phyloP scores from a whole-genome alignment of 1,284 basidiomycete genomes.

The Sparassis latifolia region DNA sequence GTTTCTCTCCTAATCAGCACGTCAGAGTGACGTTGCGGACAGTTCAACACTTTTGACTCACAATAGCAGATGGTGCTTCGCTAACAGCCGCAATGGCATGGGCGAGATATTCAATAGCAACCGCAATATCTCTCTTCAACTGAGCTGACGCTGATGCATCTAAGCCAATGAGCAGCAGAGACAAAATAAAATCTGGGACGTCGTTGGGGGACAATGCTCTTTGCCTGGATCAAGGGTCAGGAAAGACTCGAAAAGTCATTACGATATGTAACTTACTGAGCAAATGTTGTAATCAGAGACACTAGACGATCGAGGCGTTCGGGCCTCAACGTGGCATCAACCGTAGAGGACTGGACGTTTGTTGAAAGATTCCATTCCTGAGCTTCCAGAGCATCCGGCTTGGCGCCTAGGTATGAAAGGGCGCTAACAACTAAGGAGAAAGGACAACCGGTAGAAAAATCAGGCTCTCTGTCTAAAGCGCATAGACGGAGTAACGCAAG shows the following conservation, averaged over 20 bases:
- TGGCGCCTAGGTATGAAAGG: constrained; percentile 17
- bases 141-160: constrained; percentile 42
- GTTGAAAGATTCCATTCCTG: constrained; percentile 6
- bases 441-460: constrained; percentile 25
- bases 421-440: constrained; percentile 10
- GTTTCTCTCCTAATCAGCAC: constrained; percentile 34
- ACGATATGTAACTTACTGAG: constrained; percentile 32
- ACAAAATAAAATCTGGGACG: constrained; percentile 42
- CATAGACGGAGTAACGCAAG: not conserved
- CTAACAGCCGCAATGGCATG: constrained; percentile 26
- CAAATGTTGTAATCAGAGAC: constrained; percentile 35
- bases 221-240: constrained; percentile 5
- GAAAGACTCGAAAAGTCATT: not conserved
- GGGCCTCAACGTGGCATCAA: constrained; percentile 17
- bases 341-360: not conserved
- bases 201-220: constrained; percentile 28
- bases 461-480: not conserved
- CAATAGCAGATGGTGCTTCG: constrained; percentile 18
- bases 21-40: constrained; percentile 24
- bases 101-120: constrained; percentile 41
- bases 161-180: constrained; percentile 48
- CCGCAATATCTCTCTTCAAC: constrained; percentile 38
- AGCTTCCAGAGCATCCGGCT: constrained; percentile 6
- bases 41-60: not conserved
- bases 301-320: constrained; percentile 36